Evolutionary conservation across 2,329 filamentous ascomycete species (phyloP), one percentile per base, ranked within the genome.

Genomic region (Beauveria rudraprayagi): DNA sequence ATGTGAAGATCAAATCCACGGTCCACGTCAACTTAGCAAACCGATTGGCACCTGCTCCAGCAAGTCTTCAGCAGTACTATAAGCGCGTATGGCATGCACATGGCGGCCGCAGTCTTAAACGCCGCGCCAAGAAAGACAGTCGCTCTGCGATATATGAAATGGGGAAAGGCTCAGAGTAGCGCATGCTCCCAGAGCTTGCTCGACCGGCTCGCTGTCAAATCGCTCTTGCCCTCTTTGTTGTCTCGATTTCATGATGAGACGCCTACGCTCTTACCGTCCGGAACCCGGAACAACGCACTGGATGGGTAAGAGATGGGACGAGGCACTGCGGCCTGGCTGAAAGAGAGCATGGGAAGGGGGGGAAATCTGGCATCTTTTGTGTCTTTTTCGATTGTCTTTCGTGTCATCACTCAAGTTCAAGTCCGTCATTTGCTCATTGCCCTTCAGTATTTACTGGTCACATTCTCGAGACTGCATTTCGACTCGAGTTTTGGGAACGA

Each of bases 71-170:
- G 51, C 41, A 61, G 51, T 52, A 50, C 43, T 56, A 50, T 22
- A 51, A 52, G 57, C 48, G 34, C 46, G 40, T 22, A 53, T 8
- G 48, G 48, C 46, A 46, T 53, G 47, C 16, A 53, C 26, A 60
- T 53, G 57, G 48, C 48, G 26, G 26, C 40, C n/a, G 26, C 40
- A 46, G 40, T 52, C 17, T 37, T 46, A 60, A 60, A 53, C 34
- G 57, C 57, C 40, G 57, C 48, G 57, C 57, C 57, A 60, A 53
- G 57, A 34, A 46, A 44, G 34, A 50, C 37, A 60, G 40, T 53
- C 56, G 28, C 47, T 10, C 24, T 34, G 40, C 14, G 40, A 37
- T 51, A 10, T 24, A 51, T 28, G 47, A 46, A 37, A 34, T 16
- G 40, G 40, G 34, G 22, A 46, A 51, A 22, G 19, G 44, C 41